A percentile compares a stretch with the other conserved stretches of the same genome.
These are phyloP conservation scores for Trichocladium uniseriatum DNA, from an alignment of 495 filamentous ascomycete species.

Conservation along the genomic window DNA sequence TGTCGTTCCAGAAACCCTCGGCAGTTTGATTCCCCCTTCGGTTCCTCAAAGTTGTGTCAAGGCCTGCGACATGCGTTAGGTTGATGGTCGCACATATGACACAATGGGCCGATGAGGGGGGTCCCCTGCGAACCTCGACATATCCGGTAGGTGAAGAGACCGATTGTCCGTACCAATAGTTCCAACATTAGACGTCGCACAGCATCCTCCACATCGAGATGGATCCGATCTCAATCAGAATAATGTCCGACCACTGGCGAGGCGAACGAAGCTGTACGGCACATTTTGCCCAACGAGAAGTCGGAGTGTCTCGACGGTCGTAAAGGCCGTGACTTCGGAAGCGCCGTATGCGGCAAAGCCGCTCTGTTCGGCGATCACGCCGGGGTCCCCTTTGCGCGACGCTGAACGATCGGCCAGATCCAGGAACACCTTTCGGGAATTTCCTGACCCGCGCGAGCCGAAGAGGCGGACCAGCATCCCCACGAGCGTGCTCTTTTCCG, in stretches of 20 bases:
- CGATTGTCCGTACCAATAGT: no score
- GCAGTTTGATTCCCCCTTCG: no score
- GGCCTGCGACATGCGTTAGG: no score
- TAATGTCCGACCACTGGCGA: constrained; percentile 62
- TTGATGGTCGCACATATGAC: no score
- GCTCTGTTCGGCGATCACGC: constrained; percentile 54
- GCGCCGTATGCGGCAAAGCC: constrained; percentile 74
- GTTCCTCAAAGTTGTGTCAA: no score
- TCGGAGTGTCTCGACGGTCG: constrained; percentile 68
- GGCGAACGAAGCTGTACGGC: constrained; percentile 73
- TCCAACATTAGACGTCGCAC: no score
- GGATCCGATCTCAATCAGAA: constrained; percentile 35
- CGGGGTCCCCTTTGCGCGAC: constrained; percentile 55
- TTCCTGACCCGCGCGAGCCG: constrained; percentile 39
- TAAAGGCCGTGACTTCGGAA: constrained; percentile 71
- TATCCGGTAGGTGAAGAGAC: no score
- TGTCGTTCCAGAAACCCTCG: no score
- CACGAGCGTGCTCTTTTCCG: constrained; percentile 71
- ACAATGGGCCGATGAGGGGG: no score
- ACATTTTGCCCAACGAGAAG: constrained; percentile 77
- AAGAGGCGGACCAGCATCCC: constrained; percentile 68
- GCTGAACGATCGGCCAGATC: constrained; percentile 60
- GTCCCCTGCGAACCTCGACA: no score
- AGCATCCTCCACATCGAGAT: not conserved
- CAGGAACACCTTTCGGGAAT: constrained; percentile 65